Conservation (phyloP, 129 eudicot species). For the Arctium lappa region DNA sequence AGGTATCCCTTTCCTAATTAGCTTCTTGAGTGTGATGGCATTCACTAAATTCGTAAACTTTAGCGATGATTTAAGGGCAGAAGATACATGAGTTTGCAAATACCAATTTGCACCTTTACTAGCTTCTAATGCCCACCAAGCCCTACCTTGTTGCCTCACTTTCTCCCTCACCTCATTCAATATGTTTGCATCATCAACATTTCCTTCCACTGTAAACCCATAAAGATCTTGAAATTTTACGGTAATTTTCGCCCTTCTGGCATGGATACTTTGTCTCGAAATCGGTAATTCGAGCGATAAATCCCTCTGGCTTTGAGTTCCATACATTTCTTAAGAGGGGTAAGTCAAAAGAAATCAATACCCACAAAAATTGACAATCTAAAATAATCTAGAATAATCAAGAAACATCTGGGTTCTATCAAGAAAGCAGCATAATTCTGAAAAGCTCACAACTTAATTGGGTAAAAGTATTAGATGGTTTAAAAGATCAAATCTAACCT, state of each 20-base stretch:
- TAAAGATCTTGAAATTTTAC: slow-evolving; percentile 94
- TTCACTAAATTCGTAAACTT: slow-evolving; percentile 71
- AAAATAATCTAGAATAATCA: background rate
- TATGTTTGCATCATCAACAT: slow-evolving; percentile 95
- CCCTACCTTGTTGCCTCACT: slow-evolving; percentile 86
- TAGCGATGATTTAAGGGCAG: slow-evolving; percentile 70
- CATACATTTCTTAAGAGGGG: slow-evolving; percentile 43
- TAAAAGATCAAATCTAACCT: slow-evolving; percentile 21
- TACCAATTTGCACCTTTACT: slow-evolving; percentile 93
- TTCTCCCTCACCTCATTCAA: slow-evolving; percentile 95
- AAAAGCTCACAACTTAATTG: background rate
- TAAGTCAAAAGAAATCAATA: background rate
- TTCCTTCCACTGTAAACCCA: slow-evolving; percentile 94
- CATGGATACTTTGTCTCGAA: slow-evolving; percentile 84
- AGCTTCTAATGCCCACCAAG: slow-evolving; percentile 95
- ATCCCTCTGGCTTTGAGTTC: slow-evolving; percentile 61
- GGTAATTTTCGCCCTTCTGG: slow-evolving; percentile 86
- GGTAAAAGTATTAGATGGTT: slow-evolving; percentile 3
- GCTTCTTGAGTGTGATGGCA: slow-evolving; percentile 81
- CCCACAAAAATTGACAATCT: background rate
- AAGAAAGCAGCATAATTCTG: slow-evolving; percentile 2
- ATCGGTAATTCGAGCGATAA: slow-evolving; percentile 55
- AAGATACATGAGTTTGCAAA: slow-evolving; percentile 47
- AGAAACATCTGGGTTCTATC: slow-evolving; percentile 1
- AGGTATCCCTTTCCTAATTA: slow-evolving; percentile 87